Evolutionary conservation across 441 rosid genomes (phyloP).

Genomic region (Pelargonium cotyledonis): DNA sequence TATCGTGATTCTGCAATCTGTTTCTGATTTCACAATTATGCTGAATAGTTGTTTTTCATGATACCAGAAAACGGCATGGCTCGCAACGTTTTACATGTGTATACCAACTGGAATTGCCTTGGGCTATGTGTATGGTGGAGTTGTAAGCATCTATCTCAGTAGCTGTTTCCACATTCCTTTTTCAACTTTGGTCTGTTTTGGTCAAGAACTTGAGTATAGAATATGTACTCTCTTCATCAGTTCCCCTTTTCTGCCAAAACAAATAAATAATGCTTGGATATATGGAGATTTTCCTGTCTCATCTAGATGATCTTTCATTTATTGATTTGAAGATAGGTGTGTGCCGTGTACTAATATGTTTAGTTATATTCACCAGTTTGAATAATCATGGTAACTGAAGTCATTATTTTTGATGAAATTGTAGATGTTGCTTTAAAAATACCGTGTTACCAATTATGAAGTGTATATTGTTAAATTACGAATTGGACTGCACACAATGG

Average conservation of each 20-base stretch:
- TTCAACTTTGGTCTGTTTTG: not conserved
- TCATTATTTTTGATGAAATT: not conserved
- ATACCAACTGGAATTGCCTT: slow-evolving; percentile 86
- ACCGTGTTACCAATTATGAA: not conserved
- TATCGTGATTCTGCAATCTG: not conserved
- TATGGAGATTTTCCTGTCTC: not conserved
- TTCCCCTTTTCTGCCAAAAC: not conserved
- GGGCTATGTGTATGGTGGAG: slow-evolving; percentile 88
- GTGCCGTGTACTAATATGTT: not conserved
- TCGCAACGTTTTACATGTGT: slow-evolving; percentile 89
- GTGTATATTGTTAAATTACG: too few species aligned
- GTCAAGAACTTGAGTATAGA: not conserved
- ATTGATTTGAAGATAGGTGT: not conserved
- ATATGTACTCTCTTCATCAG: not conserved
- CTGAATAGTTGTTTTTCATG: slow-evolving; percentile 20
- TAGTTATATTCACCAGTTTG: not conserved
- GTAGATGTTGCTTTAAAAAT: not conserved
- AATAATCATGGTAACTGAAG: not conserved
- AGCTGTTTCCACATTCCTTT: slow-evolving; percentile 7
- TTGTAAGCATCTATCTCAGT: slow-evolving; percentile 38
- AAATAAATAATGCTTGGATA: not conserved
- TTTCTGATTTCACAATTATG: not conserved
- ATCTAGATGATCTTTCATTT: not conserved
- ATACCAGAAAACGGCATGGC: slow-evolving; percentile 86
- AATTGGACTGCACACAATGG: too few species aligned